Base-by-base conservation (phyloP, 2,329 filamentous ascomycete genomes). In the Lecanicillium sp. region DNA sequence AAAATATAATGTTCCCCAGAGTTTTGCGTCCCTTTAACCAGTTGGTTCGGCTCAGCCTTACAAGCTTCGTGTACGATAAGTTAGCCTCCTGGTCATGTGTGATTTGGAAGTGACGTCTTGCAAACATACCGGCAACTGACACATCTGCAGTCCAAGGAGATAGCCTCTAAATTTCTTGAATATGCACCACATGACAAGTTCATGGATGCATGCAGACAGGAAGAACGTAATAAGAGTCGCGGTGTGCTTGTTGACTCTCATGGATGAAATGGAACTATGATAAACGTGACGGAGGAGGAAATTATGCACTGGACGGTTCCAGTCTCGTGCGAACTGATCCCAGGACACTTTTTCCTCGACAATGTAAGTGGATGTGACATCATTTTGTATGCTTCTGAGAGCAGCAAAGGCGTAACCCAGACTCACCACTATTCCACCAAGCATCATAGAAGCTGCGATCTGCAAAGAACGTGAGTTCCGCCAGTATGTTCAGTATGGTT, bases 241-340 rank as follows among this genome's bases (percentile, higher is more conserved):
- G 4, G 77, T 76, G 47, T 77, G 71, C 53, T 80, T 81, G 49
- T 78, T 77, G 37, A 88, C 68, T 43, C 78, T 78, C 57, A 87
- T 74, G 9, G 80, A 76, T 2, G 79, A 84, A 51, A 89, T 88
- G 33, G 78, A 83, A 33, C 73, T 78, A 60, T 89, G 83, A 53
- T 89, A 89, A 43, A 89, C 85, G 51, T 89, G 84, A 12, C 85
- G 71, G 3, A 88, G 67, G 19, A 89, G 64, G 57, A 89, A 89
- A 50, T 82, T 79, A 53, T 88, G 83, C 4, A 89, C 83, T 0
- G 84, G 83, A 3, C 63, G 60, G 54, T 89, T 89, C 85, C 85
- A 89, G 54, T 87, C 82, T 29, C 84, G 70, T 4, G 84, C 83
- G 50, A 85, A 90, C 53, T 87, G 80, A 50, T 88, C 83, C 75